phyloP scores from a whole-genome alignment of 495 filamentous ascomycete species.

The Penicillium pulvis region DNA sequence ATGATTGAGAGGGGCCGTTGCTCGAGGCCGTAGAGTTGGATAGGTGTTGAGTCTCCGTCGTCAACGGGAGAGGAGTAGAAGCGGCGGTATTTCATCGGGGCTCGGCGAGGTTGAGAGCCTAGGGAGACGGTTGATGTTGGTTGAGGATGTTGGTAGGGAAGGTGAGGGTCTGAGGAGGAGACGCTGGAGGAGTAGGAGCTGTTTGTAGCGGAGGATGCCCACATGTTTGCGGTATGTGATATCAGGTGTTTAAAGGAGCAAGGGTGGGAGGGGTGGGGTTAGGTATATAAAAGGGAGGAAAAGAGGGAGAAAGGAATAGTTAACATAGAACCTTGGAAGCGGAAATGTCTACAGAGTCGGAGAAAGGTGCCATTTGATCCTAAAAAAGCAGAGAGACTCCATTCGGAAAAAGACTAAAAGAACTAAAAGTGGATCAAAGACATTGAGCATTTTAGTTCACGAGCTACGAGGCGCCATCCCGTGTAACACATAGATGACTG shows the following conservation, averaged over 20 bases:
- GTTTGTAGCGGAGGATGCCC: constrained; percentile 32
- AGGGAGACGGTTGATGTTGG: constrained; percentile 31
- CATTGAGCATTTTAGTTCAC: constrained; percentile 24
- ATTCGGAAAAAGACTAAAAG: constrained; percentile 26
- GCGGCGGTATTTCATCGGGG: constrained; percentile 36
- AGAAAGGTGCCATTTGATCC: constrained; percentile 8
- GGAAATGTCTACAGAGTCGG: neutral
- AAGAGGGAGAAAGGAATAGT: constrained; percentile 18
- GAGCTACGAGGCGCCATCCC: constrained; percentile 25
- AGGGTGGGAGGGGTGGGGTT: neutral
- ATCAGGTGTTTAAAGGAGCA: constrained; percentile 7
- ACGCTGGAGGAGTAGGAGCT: constrained; percentile 32
- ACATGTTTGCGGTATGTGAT: constrained; percentile 20
- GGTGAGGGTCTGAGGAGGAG: constrained; percentile 33
- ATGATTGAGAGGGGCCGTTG: constrained; percentile 41
- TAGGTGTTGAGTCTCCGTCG: constrained; percentile 36
- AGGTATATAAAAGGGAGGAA: constrained; percentile 6
- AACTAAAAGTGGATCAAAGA: constrained; percentile 35
- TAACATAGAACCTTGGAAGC: neutral
- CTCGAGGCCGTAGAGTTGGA: constrained; percentile 43
- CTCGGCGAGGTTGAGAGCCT: constrained; percentile 27
- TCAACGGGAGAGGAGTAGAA: constrained; percentile 46
- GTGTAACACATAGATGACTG: constrained; percentile 36
- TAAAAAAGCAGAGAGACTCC: constrained; percentile 7
- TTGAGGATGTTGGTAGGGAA: constrained; percentile 31